Conservation (phyloP, 441 rosid genomes). For the Aleurites moluccanus region DNA sequence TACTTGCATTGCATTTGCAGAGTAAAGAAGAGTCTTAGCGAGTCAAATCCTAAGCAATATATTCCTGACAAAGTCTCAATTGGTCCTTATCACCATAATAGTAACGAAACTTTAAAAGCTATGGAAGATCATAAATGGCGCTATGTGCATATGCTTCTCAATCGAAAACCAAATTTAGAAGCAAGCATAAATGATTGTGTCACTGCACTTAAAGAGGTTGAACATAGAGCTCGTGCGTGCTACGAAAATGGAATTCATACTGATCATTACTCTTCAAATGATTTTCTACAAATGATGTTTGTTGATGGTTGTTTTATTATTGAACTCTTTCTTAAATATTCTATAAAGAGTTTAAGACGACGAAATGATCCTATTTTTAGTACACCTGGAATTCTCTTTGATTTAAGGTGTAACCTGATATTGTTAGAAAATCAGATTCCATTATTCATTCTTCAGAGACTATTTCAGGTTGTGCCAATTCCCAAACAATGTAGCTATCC, state of each 20-base stretch:
- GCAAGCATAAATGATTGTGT: slow-evolving; percentile 39
- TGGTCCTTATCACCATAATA: slow-evolving; percentile 44
- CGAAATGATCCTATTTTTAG: slow-evolving; percentile 46
- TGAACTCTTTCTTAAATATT: slow-evolving; percentile 46
- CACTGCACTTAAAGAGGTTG: slow-evolving; percentile 37
- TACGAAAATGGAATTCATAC: slow-evolving; percentile 17
- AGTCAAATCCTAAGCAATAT: slow-evolving; percentile 16
- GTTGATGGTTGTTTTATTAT: slow-evolving; percentile 54
- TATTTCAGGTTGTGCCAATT: slow-evolving; percentile 40
- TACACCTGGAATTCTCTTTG: slow-evolving; percentile 42
- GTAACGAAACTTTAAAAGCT: neutral
- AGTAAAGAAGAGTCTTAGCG: slow-evolving; percentile 21
- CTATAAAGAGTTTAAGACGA: slow-evolving; percentile 36
- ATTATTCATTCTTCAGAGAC: slow-evolving; percentile 43
- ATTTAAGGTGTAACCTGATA: slow-evolving; percentile 43
- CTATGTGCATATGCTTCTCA: slow-evolving; percentile 45
- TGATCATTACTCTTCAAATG: slow-evolving; percentile 17
- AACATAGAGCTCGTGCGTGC: slow-evolving; percentile 41
- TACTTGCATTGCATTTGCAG: slow-evolving; percentile 35
- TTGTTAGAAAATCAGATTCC: slow-evolving; percentile 65
- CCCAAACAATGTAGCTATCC: slow-evolving; percentile 35
- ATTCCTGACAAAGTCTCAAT: slow-evolving; percentile 42
- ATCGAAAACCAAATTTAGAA: slow-evolving; percentile 39
- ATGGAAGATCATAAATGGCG: slow-evolving; percentile 53
- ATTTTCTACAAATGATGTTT: slow-evolving; percentile 48